Evolutionary conservation across 768 basidiomycete species (phyloP).

Genomic region (Megacollybia marginata): DNA sequence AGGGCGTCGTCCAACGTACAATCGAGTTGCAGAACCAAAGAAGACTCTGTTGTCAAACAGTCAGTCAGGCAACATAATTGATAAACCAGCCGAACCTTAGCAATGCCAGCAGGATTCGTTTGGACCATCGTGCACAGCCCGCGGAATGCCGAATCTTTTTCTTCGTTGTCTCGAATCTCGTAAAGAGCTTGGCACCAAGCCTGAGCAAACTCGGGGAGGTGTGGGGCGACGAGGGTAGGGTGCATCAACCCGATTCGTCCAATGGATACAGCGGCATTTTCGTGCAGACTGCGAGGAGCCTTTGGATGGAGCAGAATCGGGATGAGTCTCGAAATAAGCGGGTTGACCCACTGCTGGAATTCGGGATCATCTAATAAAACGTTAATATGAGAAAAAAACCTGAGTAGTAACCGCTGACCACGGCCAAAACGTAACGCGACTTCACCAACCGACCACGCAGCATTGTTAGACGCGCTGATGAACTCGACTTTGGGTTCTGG

Average conservation of each 20-base stretch:
- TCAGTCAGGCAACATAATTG: conserved; percentile 2
- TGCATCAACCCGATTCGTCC: conserved; percentile 94
- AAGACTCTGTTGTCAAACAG: conserved; percentile 61
- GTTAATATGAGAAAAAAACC: neutral
- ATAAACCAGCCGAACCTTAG: conserved; percentile 49
- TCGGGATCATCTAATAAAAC: conserved; percentile 58
- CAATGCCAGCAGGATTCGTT: conserved; percentile 87
- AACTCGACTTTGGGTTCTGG: conserved; percentile 91
- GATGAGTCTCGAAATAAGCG: conserved; percentile 80
- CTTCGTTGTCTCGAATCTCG: conserved; percentile 98
- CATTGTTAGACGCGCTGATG: conserved; percentile 96
- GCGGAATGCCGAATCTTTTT: conserved; percentile 98
- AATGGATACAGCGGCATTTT: conserved; percentile 98
- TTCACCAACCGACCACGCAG: conserved; percentile 99
- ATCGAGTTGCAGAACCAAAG: conserved; percentile 99
- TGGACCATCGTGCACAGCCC: conserved; percentile 95
- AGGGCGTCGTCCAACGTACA: conserved; percentile 91
- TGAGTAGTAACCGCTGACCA: conserved; percentile 34
- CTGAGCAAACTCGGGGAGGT: conserved; percentile 84
- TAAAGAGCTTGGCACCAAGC: conserved; percentile 96
- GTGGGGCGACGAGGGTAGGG: conserved; percentile 80
- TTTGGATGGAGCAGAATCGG: conserved; percentile 91
- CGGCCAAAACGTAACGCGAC: conserved; percentile 88
- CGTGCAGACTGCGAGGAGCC: conserved; percentile 88
- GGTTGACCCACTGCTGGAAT: conserved; percentile 88